phyloP scores from a whole-genome alignment of 768 basidiomycete species.

The Amanita pallidorosea region DNA sequence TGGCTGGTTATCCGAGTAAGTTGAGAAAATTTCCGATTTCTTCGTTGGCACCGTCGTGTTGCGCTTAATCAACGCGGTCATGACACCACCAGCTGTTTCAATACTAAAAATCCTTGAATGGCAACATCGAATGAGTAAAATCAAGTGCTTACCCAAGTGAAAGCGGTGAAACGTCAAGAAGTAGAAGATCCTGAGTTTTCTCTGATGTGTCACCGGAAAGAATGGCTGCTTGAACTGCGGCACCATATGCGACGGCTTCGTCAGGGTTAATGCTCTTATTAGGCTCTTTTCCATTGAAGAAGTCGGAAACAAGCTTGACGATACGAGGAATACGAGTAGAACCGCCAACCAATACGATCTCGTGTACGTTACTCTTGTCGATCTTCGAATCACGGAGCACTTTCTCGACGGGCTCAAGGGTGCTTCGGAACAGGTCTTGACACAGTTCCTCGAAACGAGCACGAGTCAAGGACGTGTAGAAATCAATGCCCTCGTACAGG shows the following conservation, averaged over 20 bases:
- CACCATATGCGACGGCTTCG: slow-evolving; percentile 97
- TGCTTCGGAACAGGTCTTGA: slow-evolving; percentile 90
- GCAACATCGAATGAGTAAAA: slow-evolving; percentile 17
- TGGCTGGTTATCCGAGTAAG: slow-evolving; percentile 97
- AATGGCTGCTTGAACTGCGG: slow-evolving; percentile 96
- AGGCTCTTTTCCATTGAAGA: slow-evolving; percentile 98
- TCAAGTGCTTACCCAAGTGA: slow-evolving; percentile 45
- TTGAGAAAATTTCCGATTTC: slow-evolving; percentile 98
- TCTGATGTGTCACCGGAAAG: slow-evolving; percentile 97
- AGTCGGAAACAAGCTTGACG: slow-evolving; percentile 95
- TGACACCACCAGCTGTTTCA: slow-evolving; percentile 98
- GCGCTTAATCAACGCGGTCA: slow-evolving; percentile 97
- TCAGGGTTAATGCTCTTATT: slow-evolving; percentile 99
- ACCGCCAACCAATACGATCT: slow-evolving; percentile 96
- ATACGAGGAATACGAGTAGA: slow-evolving; percentile 98
- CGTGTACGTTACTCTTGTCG: slow-evolving; percentile 91
- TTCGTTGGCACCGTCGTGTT: slow-evolving; percentile 99
- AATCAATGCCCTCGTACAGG: slow-evolving; percentile 94
- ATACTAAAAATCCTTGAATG: slow-evolving; percentile 38
- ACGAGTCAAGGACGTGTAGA: slow-evolving; percentile 97
- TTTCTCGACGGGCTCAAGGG: slow-evolving; percentile 94
- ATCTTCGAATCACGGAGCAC: slow-evolving; percentile 97
- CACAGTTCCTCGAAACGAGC: slow-evolving; percentile 96
- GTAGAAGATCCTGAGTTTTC: slow-evolving; percentile 92
- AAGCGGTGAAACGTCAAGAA: slow-evolving; percentile 87